Evolutionary conservation across 352 stramenopile genomes (phyloP).

Genomic region (Phytophthora citricola): DNA sequence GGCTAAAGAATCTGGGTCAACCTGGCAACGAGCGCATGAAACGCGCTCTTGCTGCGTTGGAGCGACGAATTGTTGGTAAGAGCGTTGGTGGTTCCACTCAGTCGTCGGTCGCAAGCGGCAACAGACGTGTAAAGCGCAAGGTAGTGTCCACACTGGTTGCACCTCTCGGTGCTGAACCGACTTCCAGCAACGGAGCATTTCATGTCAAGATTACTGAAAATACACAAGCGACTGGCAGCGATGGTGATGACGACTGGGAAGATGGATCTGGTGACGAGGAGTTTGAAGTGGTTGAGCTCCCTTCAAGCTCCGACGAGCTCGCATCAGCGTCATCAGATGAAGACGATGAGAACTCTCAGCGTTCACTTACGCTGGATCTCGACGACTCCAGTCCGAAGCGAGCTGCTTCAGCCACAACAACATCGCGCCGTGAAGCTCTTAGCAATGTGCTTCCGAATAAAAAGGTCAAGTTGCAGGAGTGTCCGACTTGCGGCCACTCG

Average conservation of each 20-base stretch:
- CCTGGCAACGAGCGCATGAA: slow-evolving; percentile 56
- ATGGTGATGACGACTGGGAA: slow-evolving; percentile 36
- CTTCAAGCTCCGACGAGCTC: slow-evolving; percentile 58
- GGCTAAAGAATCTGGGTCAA: slow-evolving; percentile 58
- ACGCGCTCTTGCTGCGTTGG: slow-evolving; percentile 65
- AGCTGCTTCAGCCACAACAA: not conserved
- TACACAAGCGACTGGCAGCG: not conserved
- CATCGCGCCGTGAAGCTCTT: slow-evolving; percentile 1
- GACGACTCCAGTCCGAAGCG: not conserved
- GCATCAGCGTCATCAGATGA: slow-evolving; percentile 29
- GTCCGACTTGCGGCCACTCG: slow-evolving; percentile 38
- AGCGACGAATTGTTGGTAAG: slow-evolving; percentile 72
- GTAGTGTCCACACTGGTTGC: slow-evolving; percentile 27
- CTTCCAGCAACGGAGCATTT: slow-evolving; percentile 3
- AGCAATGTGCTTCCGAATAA: slow-evolving; percentile 47
- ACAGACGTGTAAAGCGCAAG: slow-evolving; percentile 30
- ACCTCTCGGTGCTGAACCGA: slow-evolving; percentile 16
- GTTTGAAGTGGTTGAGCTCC: slow-evolving; percentile 81
- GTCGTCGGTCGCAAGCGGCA: slow-evolving; percentile 6
- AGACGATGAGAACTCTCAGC: slow-evolving; percentile 10
- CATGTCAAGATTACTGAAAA: not conserved
- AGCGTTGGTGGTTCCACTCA: slow-evolving; percentile 15
- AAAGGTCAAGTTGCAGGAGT: slow-evolving; percentile 48
- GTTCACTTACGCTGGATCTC: not conserved
- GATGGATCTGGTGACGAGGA: slow-evolving; percentile 50